Percentiles rank a stretch among this genome's conserved stretches.
Evolutionary conservation across 2,329 filamentous ascomycete species (phyloP).

Genomic region (Bimuria novae-zelandiae): DNA sequence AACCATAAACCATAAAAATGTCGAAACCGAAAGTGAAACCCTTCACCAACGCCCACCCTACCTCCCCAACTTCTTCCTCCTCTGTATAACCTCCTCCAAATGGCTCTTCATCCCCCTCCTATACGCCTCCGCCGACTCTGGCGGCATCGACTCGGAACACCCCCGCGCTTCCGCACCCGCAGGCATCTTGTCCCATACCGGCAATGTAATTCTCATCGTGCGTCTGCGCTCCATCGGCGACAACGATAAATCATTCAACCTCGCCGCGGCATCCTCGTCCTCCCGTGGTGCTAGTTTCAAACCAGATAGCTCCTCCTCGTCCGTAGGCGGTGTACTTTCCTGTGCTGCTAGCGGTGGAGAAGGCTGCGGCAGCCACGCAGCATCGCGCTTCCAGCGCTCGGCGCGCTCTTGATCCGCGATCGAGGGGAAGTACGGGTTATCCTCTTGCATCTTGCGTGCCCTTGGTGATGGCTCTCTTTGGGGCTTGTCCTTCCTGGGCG

Average conservation of each 20-base stretch:
- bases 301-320: neutral
- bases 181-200: too few species aligned
- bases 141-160: neutral
- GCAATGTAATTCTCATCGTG: neutral
- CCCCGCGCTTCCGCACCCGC: neutral
- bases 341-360: neutral
- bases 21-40: too few species aligned
- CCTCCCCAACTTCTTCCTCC: neutral
- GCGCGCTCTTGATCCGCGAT: neutral
- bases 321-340: neutral
- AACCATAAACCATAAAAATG: too few species aligned
- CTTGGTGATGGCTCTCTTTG: neutral
- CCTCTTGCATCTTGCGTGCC: too few species aligned
- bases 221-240: neutral
- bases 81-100: neutral
- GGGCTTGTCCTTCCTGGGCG: neutral
- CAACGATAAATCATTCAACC: neutral
- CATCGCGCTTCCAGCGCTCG: neutral
- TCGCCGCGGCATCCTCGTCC: too few species aligned
- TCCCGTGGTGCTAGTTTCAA: too few species aligned
- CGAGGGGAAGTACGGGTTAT: conserved; percentile 3
- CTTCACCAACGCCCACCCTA: too few species aligned
- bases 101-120: neutral
- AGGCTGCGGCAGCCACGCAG: neutral
- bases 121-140: neutral